phyloP scores from a whole-genome alignment of 1,284 basidiomycete genomes.

The Apiotrichum sp. region DNA sequence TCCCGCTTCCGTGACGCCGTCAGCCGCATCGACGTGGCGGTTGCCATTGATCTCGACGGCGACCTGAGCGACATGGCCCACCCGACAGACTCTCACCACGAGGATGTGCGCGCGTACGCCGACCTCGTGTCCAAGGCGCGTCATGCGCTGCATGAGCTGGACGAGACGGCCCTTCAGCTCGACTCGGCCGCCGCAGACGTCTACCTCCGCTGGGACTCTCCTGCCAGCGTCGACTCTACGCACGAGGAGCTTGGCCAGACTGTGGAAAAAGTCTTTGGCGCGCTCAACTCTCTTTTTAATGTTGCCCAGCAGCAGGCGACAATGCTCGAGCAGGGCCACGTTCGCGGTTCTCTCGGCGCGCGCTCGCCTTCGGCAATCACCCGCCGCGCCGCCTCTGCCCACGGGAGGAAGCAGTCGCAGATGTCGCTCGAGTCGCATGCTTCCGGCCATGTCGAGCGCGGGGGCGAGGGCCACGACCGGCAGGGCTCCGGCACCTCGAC shows the following conservation, averaged over 20 bases:
- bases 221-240: neutral
- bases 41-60: slow-evolving; percentile 44
- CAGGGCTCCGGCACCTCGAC: slow-evolving; percentile 7
- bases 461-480: slow-evolving; percentile 3
- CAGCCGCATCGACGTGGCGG: slow-evolving; percentile 37
- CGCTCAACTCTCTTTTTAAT: slow-evolving; percentile 25
- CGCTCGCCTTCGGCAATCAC: slow-evolving; percentile 13
- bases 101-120: slow-evolving; percentile 28
- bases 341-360: slow-evolving; percentile 26
- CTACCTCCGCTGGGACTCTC: slow-evolving; percentile 9
- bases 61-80: slow-evolving; percentile 12
- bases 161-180: slow-evolving; percentile 20
- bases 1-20: slow-evolving; percentile 20
- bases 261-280: slow-evolving; percentile 20
- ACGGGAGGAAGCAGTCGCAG: slow-evolving; percentile 3
- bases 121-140: slow-evolving; percentile 36
- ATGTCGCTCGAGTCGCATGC: slow-evolving; percentile 5
- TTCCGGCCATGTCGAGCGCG: neutral
- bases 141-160: slow-evolving; percentile 30
- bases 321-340: slow-evolving; percentile 23
- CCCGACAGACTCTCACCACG: slow-evolving; percentile 7
- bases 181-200: slow-evolving; percentile 14
- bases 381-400: slow-evolving; percentile 2
- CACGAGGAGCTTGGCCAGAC: slow-evolving; percentile 11
- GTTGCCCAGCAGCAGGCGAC: slow-evolving; percentile 29